Base-by-base conservation (phyloP, 2,329 filamentous ascomycete species). In the Coniochaeta sp. region DNA sequence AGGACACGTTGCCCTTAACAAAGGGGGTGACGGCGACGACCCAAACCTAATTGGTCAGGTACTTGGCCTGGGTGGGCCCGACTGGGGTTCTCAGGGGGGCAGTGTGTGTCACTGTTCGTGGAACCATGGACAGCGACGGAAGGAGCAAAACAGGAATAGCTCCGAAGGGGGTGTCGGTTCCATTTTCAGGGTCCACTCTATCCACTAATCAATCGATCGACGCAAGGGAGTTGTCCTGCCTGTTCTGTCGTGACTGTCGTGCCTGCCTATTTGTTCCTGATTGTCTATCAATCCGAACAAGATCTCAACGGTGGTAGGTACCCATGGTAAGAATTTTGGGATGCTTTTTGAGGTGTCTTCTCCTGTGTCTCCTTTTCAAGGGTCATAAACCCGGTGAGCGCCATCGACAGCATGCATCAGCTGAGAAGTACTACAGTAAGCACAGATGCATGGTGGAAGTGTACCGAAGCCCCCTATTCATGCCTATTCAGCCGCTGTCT, bases 201-300 rank as follows among this genome's bases (percentile, higher is more conserved):
- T 24, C 4, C 16, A 9, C n/a, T 5, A 52, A 52, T 52, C 17
- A 52, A 52, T 30, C 47, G 47, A 52, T 52, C 47, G 47, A 52
- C 47, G 47, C 47, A 52, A 52, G 47, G 47, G 47, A 52, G 47
- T n/a, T n/a, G n/a, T n/a, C n/a, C n/a, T n/a, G n/a, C n/a, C n/a
- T n/a, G n/a, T n/a, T n/a, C n/a, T n/a, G n/a, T n/a, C n/a, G n/a
- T n/a, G n/a, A n/a, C n/a, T n/a, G n/a, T n/a, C n/a, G n/a, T n/a
- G n/a, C n/a, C n/a, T n/a, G n/a, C n/a, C n/a, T n/a, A n/a, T n/a
- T n/a, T n/a, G n/a, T n/a, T n/a, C n/a, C n/a, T n/a, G n/a, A n/a
- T n/a, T n/a, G n/a, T n/a, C n/a, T n/a, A n/a, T n/a, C n/a, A n/a
- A n/a, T n/a, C n/a, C n/a, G n/a, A n/a, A n/a, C n/a, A n/a, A n/a